Percentiles rank a stretch among this genome's conserved stretches.
Evolutionary conservation across 495 filamentous ascomycete species (phyloP).

Genomic region (Aspergillus ostianus): DNA sequence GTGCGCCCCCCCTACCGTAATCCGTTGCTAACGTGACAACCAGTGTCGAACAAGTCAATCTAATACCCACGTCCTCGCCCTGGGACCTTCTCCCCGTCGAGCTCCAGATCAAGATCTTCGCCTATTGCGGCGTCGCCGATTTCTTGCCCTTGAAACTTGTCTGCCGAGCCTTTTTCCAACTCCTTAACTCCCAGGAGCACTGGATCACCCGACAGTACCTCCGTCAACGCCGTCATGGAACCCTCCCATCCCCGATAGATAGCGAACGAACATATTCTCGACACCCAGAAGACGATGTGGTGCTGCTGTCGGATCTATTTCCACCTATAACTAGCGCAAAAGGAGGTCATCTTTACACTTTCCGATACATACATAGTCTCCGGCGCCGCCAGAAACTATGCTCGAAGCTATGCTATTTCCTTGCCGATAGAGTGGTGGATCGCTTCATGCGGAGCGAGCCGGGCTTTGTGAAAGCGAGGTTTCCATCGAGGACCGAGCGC

Average conservation of each 20-base stretch:
- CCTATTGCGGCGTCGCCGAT: conserved; percentile 39
- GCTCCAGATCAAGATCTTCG: conserved; percentile 46
- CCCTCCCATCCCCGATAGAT: conserved; percentile 44
- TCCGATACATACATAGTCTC: conserved; percentile 40
- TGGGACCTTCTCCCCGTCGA: conserved; percentile 45
- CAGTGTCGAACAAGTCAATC: conserved; percentile 18
- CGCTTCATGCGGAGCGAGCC: conserved; percentile 35
- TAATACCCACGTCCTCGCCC: conserved; percentile 28
- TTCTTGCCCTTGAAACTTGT: conserved; percentile 39
- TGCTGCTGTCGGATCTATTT: conserved; percentile 47
- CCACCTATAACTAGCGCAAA: conserved; percentile 43
- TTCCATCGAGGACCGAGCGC: conserved; percentile 33
- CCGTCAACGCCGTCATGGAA: conserved; percentile 44
- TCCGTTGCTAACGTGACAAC: conserved; percentile 14
- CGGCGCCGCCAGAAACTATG: conserved; percentile 41
- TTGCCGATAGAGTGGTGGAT: conserved; percentile 46
- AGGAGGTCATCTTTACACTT: conserved; percentile 46
- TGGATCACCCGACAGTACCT: conserved; percentile 43
- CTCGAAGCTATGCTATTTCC: conserved; percentile 40
- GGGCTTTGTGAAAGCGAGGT: conserved; percentile 31
- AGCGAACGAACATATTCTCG: conserved; percentile 41
- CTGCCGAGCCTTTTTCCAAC: conserved; percentile 38
- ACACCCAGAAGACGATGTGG: conserved; percentile 45
- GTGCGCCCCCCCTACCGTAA: background rate
- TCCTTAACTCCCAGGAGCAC: conserved; percentile 40